Evolutionary conservation across 2,329 filamentous ascomycete species (phyloP).

Genomic region (Raffaelea albimanens): DNA sequence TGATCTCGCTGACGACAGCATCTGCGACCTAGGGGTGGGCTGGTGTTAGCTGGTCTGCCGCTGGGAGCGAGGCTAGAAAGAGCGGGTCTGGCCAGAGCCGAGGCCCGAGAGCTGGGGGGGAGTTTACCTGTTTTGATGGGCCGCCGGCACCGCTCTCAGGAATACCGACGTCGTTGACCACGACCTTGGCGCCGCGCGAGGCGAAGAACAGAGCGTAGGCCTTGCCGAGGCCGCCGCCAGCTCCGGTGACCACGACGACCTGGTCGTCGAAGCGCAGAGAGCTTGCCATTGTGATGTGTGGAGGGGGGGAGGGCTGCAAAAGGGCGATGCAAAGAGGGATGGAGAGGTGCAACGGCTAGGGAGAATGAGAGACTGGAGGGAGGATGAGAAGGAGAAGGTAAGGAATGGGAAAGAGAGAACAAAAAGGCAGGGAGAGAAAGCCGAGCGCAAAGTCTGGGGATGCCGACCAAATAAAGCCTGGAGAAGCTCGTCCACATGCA

Average conservation of each 20-base stretch:
- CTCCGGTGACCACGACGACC: constrained; percentile 81
- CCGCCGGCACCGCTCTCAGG: constrained; percentile 31
- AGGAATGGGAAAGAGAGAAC: not conserved
- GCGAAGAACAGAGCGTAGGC: constrained; percentile 85
- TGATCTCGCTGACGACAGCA: constrained; percentile 75
- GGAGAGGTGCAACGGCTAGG: not conserved
- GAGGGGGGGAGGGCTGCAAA: not conserved
- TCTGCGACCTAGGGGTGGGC: constrained; percentile 58
- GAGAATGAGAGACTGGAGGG: not conserved
- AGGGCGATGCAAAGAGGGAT: not conserved
- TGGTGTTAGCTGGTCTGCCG: too few species aligned
- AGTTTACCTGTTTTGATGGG: constrained; percentile 4
- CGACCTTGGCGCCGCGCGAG: constrained; percentile 63
- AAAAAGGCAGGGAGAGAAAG: not conserved
- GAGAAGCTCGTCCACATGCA: not conserved
- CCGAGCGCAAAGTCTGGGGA: not conserved
- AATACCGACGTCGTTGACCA: constrained; percentile 91
- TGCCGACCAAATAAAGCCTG: not conserved
- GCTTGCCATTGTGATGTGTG: constrained; percentile 37
- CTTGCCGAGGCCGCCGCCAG: constrained; percentile 72
- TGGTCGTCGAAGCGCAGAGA: constrained; percentile 78
- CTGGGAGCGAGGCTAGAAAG: not conserved
- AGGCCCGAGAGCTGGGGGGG: too few species aligned
- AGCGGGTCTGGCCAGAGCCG: constrained; percentile 12
- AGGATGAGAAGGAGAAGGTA: not conserved